These are phyloP conservation scores for Neolentinus lepideus DNA, from an alignment of 1,284 basidiomycete species.

Conservation along the genomic window DNA sequence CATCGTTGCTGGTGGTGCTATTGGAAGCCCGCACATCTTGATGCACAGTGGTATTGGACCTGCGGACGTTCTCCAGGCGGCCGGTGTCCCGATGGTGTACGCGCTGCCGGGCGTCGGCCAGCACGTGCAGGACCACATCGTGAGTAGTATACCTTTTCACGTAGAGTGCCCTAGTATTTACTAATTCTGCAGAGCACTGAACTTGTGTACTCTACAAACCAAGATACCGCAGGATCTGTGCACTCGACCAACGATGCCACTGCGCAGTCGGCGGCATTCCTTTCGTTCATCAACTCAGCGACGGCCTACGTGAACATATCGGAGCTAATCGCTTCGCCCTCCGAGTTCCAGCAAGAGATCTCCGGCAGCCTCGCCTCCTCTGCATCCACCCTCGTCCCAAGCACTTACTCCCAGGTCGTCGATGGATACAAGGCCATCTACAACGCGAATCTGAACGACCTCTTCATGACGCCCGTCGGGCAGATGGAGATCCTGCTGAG, in stretches of 20 bases:
- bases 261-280: slow-evolving; percentile 29
- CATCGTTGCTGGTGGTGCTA: slow-evolving; percentile 53
- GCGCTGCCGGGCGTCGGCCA: slow-evolving; percentile 72
- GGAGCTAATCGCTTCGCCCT: slow-evolving; percentile 33
- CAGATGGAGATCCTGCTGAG: slow-evolving; percentile 59
- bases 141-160: slow-evolving; percentile 17
- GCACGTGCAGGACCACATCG: slow-evolving; percentile 69
- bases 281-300: slow-evolving; percentile 63
- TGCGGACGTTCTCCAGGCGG: slow-evolving; percentile 39
- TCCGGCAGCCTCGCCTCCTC: slow-evolving; percentile 24
- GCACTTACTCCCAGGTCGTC: slow-evolving; percentile 38
- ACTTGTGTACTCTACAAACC: slow-evolving; percentile 38
- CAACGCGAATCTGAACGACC: slow-evolving; percentile 34
- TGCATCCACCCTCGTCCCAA: slow-evolving; percentile 37
- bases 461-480: slow-evolving; percentile 37
- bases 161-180: slow-evolving; percentile 6
- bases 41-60: slow-evolving; percentile 72
- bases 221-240: slow-evolving; percentile 38
- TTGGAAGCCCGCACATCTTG: slow-evolving; percentile 62
- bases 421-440: slow-evolving; percentile 63
- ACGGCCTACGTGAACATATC: slow-evolving; percentile 59
- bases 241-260: slow-evolving; percentile 17
- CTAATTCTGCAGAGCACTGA: slow-evolving; percentile 22
- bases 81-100: slow-evolving; percentile 38
- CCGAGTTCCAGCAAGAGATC: slow-evolving; percentile 28